These are phyloP conservation scores for Leptographium flavum DNA, from an alignment of 2,329 filamentous ascomycete species.

Conservation along the genomic window DNA sequence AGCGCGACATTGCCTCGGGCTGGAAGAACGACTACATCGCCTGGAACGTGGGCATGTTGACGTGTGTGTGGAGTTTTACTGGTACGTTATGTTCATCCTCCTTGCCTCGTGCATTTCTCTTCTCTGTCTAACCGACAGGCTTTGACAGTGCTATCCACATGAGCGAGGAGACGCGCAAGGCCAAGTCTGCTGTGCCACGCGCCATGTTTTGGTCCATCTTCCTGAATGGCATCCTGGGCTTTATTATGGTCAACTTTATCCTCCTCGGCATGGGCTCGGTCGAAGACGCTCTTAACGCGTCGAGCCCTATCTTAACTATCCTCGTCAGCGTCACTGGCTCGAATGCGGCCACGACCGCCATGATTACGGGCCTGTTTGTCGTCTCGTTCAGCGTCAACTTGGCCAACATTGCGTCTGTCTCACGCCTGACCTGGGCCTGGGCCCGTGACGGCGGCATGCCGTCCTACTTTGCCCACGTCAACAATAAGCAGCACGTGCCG, in stretches of 20 bases:
- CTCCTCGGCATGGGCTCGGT: slow-evolving; percentile 28
- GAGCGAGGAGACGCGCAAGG: slow-evolving; percentile 28
- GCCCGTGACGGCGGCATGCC: slow-evolving; percentile 27
- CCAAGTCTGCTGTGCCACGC: slow-evolving; percentile 28
- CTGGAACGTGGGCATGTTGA: slow-evolving; percentile 23
- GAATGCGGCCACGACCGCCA: slow-evolving; percentile 22
- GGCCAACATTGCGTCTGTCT: slow-evolving; percentile 29
- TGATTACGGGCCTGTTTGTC: slow-evolving; percentile 23
- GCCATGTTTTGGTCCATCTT: slow-evolving; percentile 28
- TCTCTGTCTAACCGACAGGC: slow-evolving; percentile 6
- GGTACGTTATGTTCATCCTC: background rate
- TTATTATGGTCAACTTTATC: slow-evolving; percentile 24
- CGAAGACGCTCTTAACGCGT: slow-evolving; percentile 16
- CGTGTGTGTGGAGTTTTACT: slow-evolving; percentile 18
- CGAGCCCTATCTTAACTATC: slow-evolving; percentile 29
- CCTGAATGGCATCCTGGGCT: slow-evolving; percentile 26
- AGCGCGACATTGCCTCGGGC: slow-evolving; percentile 15
- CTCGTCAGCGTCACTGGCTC: slow-evolving; percentile 20
- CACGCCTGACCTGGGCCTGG: slow-evolving; percentile 34
- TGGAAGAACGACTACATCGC: slow-evolving; percentile 14
- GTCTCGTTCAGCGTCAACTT: slow-evolving; percentile 20
- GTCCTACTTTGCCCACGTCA: slow-evolving; percentile 12
- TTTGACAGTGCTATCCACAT: slow-evolving; percentile 34
- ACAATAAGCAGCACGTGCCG: slow-evolving; percentile 19
- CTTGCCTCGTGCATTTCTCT: background rate